phyloP scores from a whole-genome alignment of 2,329 filamentous ascomycete species.

The Hypoxylon sp. region DNA sequence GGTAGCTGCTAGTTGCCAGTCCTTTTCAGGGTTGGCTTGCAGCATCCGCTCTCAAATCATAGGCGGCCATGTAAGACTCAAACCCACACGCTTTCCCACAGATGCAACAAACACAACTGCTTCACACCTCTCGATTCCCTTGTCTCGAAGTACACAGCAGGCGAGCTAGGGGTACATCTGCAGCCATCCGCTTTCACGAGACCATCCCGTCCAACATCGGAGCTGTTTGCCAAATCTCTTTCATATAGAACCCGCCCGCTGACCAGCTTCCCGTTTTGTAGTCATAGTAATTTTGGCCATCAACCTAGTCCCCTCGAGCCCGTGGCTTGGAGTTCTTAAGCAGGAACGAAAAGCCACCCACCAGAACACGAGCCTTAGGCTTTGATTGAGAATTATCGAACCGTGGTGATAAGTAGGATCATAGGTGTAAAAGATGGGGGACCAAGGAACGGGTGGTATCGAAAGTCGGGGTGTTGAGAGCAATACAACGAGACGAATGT shows the following conservation, averaged over 20 bases:
- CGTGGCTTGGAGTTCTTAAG: conserved; percentile 16
- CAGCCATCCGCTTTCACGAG: conserved; percentile 49
- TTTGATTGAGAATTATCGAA: conserved; percentile 12
- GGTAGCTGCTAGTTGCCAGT: conserved; percentile 45
- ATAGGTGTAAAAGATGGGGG: conserved; percentile 49
- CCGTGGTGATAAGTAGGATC: conserved; percentile 22
- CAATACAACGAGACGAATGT: conserved; percentile 52
- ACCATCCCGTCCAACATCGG: conserved; percentile 48
- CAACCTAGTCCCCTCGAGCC: conserved; percentile 23
- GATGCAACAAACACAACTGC: conserved; percentile 46
- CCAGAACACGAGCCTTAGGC: conserved; percentile 5
- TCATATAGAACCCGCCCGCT: conserved; percentile 43
- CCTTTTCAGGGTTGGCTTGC: conserved; percentile 48
- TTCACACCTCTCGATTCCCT: conserved; percentile 47
- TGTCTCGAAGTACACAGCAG: conserved; percentile 49
- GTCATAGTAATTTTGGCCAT: conserved; percentile 25
- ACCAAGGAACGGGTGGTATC: conserved; percentile 54
- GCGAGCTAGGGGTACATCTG: conserved; percentile 46
- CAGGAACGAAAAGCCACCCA: conserved; percentile 17
- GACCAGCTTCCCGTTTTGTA: conserved; percentile 41
- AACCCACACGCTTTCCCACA: conserved; percentile 48
- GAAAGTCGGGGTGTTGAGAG: conserved; percentile 53
- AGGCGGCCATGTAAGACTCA: conserved; percentile 49
- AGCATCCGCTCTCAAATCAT: conserved; percentile 47
- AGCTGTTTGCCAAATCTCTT: conserved; percentile 46